These are phyloP conservation scores for Actinomortierella wolfii DNA, from an alignment of 371 early-diverging fungal species.

Conservation along the genomic window DNA sequence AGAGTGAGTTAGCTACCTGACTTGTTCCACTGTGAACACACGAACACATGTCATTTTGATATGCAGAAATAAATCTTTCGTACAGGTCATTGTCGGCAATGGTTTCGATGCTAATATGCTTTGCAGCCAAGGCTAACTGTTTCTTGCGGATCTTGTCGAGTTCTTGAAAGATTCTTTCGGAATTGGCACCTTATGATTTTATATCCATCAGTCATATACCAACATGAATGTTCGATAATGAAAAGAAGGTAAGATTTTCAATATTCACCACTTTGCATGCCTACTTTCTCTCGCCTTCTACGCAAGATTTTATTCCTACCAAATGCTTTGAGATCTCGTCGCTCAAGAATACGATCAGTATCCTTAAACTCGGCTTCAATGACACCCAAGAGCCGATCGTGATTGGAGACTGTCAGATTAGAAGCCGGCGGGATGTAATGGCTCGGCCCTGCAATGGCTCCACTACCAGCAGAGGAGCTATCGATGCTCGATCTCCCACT, in stretches of 20 bases:
- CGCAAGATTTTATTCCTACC: no score
- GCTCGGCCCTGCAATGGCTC: neutral
- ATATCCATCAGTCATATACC: neutral
- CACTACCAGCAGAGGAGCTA: no score
- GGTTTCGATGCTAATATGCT: slow-evolving; percentile 43
- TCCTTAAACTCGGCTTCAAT: slow-evolving; percentile 29
- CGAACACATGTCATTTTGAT: no score
- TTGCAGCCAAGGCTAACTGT: slow-evolving; percentile 38
- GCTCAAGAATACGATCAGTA: slow-evolving; percentile 32
- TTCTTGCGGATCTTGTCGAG: slow-evolving; percentile 41
- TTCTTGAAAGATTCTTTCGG: slow-evolving; percentile 45
- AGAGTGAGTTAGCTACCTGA: no score
- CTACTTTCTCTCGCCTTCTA: no score
- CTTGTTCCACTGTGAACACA: no score
- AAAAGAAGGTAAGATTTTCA: no score
- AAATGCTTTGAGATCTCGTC: slow-evolving; percentile 42
- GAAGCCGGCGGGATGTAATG: slow-evolving; percentile 40
- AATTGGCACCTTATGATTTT: slow-evolving; percentile 26
- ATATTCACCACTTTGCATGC: no score
- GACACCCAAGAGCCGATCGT: slow-evolving; percentile 36
- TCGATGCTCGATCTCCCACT: no score
- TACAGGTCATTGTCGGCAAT: slow-evolving; percentile 39
- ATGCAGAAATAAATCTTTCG: no score
- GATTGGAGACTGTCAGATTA: slow-evolving; percentile 34
- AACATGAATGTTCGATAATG: neutral